phyloP scores from a whole-genome alignment of 371 early-diverging fungal genomes.

The Zychaea mexicana region DNA sequence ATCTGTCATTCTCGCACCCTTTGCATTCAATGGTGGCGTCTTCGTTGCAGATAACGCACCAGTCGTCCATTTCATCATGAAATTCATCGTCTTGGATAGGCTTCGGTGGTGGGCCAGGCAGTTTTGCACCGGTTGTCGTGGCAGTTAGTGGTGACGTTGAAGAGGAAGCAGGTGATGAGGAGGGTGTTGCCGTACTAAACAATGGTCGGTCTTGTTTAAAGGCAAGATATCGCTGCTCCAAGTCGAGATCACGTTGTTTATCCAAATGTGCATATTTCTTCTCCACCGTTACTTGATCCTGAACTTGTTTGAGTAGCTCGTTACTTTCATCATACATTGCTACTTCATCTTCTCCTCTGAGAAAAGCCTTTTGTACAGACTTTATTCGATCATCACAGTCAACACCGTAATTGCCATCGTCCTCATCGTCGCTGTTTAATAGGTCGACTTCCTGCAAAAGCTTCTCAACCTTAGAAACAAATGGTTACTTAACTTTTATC shows the following conservation, averaged over 20 bases:
- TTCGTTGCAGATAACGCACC: constrained; percentile 73
- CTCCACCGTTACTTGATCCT: constrained; percentile 47
- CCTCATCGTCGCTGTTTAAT: constrained; percentile 11
- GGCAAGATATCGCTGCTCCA: constrained; percentile 38
- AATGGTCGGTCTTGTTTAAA: constrained; percentile 32
- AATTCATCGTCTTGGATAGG: constrained; percentile 37
- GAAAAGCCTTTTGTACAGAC: constrained; percentile 15
- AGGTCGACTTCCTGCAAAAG: constrained; percentile 14
- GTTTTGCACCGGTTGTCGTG: constrained; percentile 1
- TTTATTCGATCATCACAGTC: not conserved
- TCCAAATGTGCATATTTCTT: constrained; percentile 37
- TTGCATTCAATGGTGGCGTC: constrained; percentile 60
- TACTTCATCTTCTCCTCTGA: constrained; percentile 14
- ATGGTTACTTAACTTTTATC: not conserved
- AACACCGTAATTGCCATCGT: constrained; percentile 16
- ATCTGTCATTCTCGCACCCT: constrained; percentile 61
- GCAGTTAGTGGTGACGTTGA: no score
- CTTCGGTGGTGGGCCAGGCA: constrained; percentile 50
- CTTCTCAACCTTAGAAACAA: constrained; percentile 10
- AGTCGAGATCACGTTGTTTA: constrained; percentile 33
- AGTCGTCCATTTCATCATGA: constrained; percentile 57
- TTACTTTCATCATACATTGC: constrained; percentile 33
- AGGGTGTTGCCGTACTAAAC: no score
- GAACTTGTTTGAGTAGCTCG: constrained; percentile 33
- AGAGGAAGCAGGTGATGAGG: constrained; percentile 1